A percentile compares a stretch with the other conserved stretches of the same genome.
phyloP scores from a whole-genome alignment of 805 yeast species.

The Kodamaea kakaduensis region DNA sequence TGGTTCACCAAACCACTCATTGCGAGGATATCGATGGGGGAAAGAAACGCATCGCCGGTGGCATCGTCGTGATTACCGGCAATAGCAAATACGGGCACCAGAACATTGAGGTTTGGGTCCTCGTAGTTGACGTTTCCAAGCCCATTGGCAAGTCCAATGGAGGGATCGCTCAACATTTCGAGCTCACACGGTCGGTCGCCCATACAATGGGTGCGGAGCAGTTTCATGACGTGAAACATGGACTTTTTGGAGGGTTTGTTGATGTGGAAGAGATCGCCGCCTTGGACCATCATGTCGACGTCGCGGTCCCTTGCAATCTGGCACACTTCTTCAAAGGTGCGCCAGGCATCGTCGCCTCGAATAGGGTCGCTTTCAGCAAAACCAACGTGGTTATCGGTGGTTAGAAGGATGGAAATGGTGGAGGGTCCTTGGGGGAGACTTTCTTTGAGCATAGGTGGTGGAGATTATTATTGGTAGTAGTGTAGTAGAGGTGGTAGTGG shows the following conservation, averaged over 20 bases:
- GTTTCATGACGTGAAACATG: constrained; percentile 72
- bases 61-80: constrained; percentile 97
- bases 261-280: constrained; percentile 89
- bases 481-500: background rate
- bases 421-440: constrained; percentile 50
- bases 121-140: constrained; percentile 77
- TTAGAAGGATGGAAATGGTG: constrained; percentile 72
- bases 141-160: constrained; percentile 55
- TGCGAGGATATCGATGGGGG: constrained; percentile 81
- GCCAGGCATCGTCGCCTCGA: constrained; percentile 86
- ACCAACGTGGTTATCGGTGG: constrained; percentile 97
- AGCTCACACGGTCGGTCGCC: constrained; percentile 87
- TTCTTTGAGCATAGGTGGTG: constrained; percentile 10
- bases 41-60: constrained; percentile 75
- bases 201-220: constrained; percentile 67
- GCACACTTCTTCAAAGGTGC: constrained; percentile 81
- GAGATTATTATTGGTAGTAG: background rate
- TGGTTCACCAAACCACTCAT: constrained; percentile 84
- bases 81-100: constrained; percentile 87
- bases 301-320: constrained; percentile 61
- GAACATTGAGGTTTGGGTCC: constrained; percentile 84
- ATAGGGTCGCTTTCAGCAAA: constrained; percentile 86
- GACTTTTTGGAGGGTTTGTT: constrained; percentile 88
- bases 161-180: constrained; percentile 78
- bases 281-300: constrained; percentile 85